Percentiles rank a stretch among this genome's conserved stretches.
Evolutionary conservation across 148 eudicot genomes (phyloP).

Genomic region (Rhododendron mucronatum): DNA sequence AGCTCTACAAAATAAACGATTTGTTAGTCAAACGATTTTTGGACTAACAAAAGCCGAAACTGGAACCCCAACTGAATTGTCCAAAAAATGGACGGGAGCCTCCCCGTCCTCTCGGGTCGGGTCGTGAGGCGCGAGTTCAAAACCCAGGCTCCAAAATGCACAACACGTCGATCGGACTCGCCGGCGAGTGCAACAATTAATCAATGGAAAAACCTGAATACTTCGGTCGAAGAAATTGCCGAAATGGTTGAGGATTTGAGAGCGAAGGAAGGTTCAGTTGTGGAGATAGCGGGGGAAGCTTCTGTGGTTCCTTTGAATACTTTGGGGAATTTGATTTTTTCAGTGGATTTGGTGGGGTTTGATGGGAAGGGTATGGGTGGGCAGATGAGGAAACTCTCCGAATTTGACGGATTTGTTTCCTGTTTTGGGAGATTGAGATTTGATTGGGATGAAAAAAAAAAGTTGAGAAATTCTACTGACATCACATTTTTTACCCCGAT

Average conservation of each 20-base stretch:
- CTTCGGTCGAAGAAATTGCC: slow-evolving; percentile 9
- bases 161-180: background rate
- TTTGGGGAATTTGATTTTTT: slow-evolving; percentile 15
- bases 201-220: background rate
- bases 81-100: too few species aligned
- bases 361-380: background rate
- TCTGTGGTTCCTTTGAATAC: slow-evolving; percentile 14
- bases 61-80: too few species aligned
- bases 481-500: too few species aligned
- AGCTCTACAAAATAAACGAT: too few species aligned
- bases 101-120: too few species aligned
- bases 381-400: background rate
- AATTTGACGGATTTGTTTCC: slow-evolving; percentile 10
- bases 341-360: slow-evolving; percentile 5
- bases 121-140: too few species aligned
- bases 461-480: background rate
- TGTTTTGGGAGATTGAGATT: background rate
- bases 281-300: background rate
- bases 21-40: too few species aligned
- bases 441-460: background rate
- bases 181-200: slow-evolving; percentile 4
- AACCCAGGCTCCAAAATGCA: too few species aligned
- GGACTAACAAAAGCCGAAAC: too few species aligned
- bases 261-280: slow-evolving; percentile 11
- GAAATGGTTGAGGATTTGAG: slow-evolving; percentile 19